Base-by-base conservation (phyloP, 768 basidiomycete species). In the Naganishia randhawae region DNA sequence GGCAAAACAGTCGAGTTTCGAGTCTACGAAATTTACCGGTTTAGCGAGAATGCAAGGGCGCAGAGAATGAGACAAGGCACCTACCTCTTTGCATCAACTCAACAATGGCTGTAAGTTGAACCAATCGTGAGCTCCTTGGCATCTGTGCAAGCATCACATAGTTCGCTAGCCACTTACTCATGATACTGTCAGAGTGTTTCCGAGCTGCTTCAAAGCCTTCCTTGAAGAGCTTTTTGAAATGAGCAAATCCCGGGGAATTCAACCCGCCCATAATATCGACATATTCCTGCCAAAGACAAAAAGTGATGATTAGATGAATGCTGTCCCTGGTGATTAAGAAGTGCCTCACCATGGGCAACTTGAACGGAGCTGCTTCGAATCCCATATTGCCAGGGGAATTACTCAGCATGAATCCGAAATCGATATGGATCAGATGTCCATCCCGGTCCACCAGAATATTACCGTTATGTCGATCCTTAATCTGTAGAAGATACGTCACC, bases 281-380 rank as follows among this genome's bases (percentile, higher is more conserved):
- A 80, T 99, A 99, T 80, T 99, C 96, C 63, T 78, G 41, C 16
- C 31, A 35, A 35, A 50, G 1, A 31, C n/a, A 32, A 50, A 50
- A 10, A 27, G 39, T 25, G 8, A 42, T 13, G 6, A 8, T 16
- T 1, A 1, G 10, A 22, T 29, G 13, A 42, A 7, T 14, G 42
- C 11, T 3, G 33, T 10, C 29, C 2, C 11, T 7, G n/a, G 54
- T 39, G 19, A n/a, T n/a, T n/a, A 33, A 33, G 22, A 5, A 22
- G n/a, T 42, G 37, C 69, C 76, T 69, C 25, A 77, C 76, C 74
- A 89, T 83, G 9, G 93, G 88, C 14, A 98, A 81, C 79, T 99
- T 99, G 85, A 99, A 99, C 0, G 96, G 96, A 1, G 96, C 94
- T n/a, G 94, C 95, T 81, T 99, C 96, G 78, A 99, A 98, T 31